These are phyloP conservation scores for Prunus padus DNA, from an alignment of 306 rosid genomes.

Conservation along the genomic window DNA sequence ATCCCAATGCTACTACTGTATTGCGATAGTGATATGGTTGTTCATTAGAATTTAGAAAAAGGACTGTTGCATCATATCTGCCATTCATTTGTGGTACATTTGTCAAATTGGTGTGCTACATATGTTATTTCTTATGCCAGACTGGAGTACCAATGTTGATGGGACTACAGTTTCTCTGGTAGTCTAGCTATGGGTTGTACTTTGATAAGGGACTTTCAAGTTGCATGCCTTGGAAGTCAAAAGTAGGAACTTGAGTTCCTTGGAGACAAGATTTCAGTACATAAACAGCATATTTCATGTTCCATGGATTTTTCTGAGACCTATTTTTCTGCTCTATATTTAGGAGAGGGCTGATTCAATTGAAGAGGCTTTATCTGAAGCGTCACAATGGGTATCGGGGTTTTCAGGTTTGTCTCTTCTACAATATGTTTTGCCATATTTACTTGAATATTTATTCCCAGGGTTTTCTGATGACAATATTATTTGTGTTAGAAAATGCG, in stretches of 20 bases:
- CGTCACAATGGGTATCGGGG: slow-evolving; percentile 48
- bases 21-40: background rate
- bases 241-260: background rate
- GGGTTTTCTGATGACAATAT: slow-evolving; percentile 18
- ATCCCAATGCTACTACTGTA: background rate
- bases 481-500: slow-evolving; percentile 45
- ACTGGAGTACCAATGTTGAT: background rate
- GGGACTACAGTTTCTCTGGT: background rate
- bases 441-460: slow-evolving; percentile 1
- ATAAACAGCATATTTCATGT: background rate
- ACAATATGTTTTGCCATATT: slow-evolving; percentile 4
- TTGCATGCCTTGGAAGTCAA: background rate
- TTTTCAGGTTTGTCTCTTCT: slow-evolving; percentile 53
- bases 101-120: background rate
- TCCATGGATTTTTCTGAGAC: background rate
- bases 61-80: background rate
- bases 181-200: background rate
- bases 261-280: slow-evolving; percentile 16
- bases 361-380: slow-evolving; percentile 40
- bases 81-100: background rate
- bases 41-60: background rate
- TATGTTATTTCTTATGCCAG: background rate
- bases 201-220: background rate
- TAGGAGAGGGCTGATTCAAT: slow-evolving; percentile 53
- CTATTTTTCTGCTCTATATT: slow-evolving; percentile 28